Base-by-base conservation (phyloP, 192 early-diverging fungal genomes). In the Rhizophagus clarus region DNA sequence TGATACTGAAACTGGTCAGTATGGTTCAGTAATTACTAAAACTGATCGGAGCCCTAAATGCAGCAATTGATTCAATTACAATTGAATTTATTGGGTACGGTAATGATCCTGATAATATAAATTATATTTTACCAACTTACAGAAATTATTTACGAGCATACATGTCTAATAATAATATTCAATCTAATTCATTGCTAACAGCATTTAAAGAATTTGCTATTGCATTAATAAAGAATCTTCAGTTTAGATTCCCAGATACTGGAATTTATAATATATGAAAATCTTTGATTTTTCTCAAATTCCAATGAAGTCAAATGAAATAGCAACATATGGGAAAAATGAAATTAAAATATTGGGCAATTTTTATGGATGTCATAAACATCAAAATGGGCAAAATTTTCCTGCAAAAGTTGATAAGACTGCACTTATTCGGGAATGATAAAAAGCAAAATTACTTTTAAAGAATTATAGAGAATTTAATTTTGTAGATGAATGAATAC, bases 241-340 rank as follows among this genome's bases (percentile, higher is more conserved):
- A 31, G 32, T 22, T 10, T 32, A 9, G 20, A 42, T 70, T 70
- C 34, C 31, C 68, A 32, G 68, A 70, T 70, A 32, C 31, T 40
- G 22, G 68, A 32, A 40, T 70, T 32, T 70, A 70, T 70, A 32
- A 70, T 70, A 12, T 40, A 70, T 70, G 68, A n/a, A 31, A 70
- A 70, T 70, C 34, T 70, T 70, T 70, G 68, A 70, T 70, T 70
- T 70, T 70, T 40, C 29, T 31, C 37, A 70, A 42, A 42, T 70
- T 70, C 68, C 34, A 70, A 70, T 17, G 42, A 42, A 22, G 26
- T n/a, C 40, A 32, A 14, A 34, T 32, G 37, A 70, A 70, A 70
- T 42, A 17, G 68, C 5, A 70, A 70, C 20, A 70, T 70, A 32
- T 37, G 32, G 22, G 15, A 17, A 70, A 70, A 22, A 70, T 70